Conservation (phyloP, 768 basidiomycete genomes). For the Hypholoma fasciculare region DNA sequence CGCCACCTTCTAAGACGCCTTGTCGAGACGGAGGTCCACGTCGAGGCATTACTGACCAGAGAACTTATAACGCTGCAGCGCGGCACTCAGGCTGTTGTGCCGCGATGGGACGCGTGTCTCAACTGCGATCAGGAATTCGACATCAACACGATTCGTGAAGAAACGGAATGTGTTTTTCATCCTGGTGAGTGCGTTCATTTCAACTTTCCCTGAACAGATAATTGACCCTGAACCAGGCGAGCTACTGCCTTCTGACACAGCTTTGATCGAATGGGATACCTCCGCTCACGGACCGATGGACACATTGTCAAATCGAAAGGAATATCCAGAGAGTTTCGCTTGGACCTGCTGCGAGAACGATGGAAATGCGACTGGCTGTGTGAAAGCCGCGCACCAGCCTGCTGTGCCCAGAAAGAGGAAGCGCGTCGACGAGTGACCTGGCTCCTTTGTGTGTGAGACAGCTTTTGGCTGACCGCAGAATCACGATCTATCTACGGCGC, state of each 20-base stretch:
- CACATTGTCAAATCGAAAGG: constrained; percentile 32
- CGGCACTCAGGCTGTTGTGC: constrained; percentile 32
- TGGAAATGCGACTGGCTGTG: constrained; percentile 38
- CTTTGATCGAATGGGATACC: constrained; percentile 2
- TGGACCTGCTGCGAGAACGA: constrained; percentile 51
- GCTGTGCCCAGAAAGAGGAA: constrained; percentile 33
- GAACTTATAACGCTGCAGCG: constrained; percentile 43
- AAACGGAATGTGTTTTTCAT: constrained; percentile 50
- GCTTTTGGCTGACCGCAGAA: not conserved
- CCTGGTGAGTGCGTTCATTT: constrained; percentile 35
- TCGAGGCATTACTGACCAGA: constrained; percentile 41
- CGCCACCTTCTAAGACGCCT: constrained; percentile 39
- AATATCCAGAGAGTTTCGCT: constrained; percentile 46
- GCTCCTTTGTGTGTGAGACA: constrained; percentile 7
- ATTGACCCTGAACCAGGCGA: not conserved
- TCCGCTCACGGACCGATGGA: constrained; percentile 36
- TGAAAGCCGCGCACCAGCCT: constrained; percentile 33
- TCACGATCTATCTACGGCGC: not conserved
- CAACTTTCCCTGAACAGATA: not conserved
- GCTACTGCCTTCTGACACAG: not conserved
- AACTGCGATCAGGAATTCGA: constrained; percentile 53
- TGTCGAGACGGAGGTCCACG: constrained; percentile 37
- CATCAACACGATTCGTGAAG: constrained; percentile 31
- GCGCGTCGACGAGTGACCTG: constrained; percentile 19
- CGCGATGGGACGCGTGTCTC: constrained; percentile 47